These are phyloP conservation scores for Escallonia rubra DNA, from an alignment of 129 eudicot species.

Conservation along the genomic window DNA sequence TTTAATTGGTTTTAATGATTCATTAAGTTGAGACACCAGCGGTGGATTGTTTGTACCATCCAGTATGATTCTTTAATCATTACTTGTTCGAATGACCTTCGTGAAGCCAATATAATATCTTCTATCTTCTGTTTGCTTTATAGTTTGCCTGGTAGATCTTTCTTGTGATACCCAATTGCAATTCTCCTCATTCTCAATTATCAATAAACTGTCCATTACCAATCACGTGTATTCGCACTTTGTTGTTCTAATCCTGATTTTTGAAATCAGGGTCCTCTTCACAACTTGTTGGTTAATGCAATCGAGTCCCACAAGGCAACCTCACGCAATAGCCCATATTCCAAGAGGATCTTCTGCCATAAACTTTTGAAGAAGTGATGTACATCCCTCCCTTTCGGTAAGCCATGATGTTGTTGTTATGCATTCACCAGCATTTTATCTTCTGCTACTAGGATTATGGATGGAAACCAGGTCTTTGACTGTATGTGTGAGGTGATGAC, in stretches of 20 bases:
- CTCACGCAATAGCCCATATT: conserved; percentile 72
- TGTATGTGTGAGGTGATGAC: conserved; percentile 15
- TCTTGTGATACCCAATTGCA: background rate
- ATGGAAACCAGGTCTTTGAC: background rate
- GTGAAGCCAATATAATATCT: too few relatives aligned
- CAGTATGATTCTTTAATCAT: too few relatives aligned
- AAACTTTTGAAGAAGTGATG: conserved; percentile 73
- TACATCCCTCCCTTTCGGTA: conserved; percentile 15
- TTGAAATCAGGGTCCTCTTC: conserved; percentile 51
- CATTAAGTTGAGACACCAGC: too few relatives aligned
- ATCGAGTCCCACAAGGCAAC: conserved; percentile 65
- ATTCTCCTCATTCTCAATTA: background rate
- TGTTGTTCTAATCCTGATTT: background rate
- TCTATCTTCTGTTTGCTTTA: too few relatives aligned
- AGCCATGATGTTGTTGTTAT: conserved; percentile 43
- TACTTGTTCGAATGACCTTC: too few relatives aligned
- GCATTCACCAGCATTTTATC: background rate
- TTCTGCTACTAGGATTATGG: background rate
- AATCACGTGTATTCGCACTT: too few relatives aligned
- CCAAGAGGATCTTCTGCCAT: conserved; percentile 73
- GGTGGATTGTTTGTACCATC: too few relatives aligned
- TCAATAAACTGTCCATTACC: too few relatives aligned
- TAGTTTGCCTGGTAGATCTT: background rate
- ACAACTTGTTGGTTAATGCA: conserved; percentile 51
- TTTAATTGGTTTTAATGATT: too few relatives aligned